Evolutionary conservation across 306 rosid species (phyloP).

Genomic region (Trichosanthes cucumerina): DNA sequence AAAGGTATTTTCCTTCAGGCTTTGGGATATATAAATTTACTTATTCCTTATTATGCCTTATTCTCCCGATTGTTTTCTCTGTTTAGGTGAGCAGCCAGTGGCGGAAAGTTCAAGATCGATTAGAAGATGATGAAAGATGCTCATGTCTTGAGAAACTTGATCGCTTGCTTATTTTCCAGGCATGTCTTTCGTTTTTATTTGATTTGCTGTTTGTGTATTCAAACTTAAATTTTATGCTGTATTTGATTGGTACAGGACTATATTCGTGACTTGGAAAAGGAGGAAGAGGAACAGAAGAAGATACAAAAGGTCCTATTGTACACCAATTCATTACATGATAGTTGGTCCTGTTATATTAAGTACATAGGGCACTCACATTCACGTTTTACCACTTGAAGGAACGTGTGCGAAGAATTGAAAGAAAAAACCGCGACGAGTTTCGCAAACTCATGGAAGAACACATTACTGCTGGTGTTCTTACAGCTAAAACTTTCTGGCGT

Average conservation of each 20-base stretch:
- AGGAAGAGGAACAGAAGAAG: conserved; percentile 84
- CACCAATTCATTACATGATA: not conserved
- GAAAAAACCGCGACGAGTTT: conserved; percentile 95
- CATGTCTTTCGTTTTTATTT: conserved; percentile 20
- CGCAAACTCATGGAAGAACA: conserved; percentile 85
- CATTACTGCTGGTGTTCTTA: conserved; percentile 50
- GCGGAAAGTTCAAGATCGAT: conserved; percentile 96
- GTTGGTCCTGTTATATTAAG: conserved; percentile 12
- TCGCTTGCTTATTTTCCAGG: conserved; percentile 91
- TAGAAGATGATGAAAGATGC: conserved; percentile 95
- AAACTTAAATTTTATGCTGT: conserved; percentile 18
- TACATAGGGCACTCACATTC: conserved; percentile 17
- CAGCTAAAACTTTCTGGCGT: conserved; percentile 78
- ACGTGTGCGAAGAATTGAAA: conserved; percentile 61
- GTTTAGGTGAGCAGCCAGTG: conserved; percentile 75
- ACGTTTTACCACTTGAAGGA: conserved; percentile 36
- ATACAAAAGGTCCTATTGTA: conserved; percentile 51
- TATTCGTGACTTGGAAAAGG: conserved; percentile 93
- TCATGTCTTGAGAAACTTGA: conserved; percentile 82
- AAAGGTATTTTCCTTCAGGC: conserved; percentile 37
- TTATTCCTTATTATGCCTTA: conserved; percentile 12
- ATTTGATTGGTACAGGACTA: conserved; percentile 59
- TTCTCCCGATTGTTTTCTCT: conserved; percentile 2
- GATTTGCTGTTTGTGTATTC: conserved; percentile 5
- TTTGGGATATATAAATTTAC: conserved; percentile 3